phyloP scores from a whole-genome alignment of 805 yeast genomes.

The Yamadazyma takamatsuzukensis region DNA sequence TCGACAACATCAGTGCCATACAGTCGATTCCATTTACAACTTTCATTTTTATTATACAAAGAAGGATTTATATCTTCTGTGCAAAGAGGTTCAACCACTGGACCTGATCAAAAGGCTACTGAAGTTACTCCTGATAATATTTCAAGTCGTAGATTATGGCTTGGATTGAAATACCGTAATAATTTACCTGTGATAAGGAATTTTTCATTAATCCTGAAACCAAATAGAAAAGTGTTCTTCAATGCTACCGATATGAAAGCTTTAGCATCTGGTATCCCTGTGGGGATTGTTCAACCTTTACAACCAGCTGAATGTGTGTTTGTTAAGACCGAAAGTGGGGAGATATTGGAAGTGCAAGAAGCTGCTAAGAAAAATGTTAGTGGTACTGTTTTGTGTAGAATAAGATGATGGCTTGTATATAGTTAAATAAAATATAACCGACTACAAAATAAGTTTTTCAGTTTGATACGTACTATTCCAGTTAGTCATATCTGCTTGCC shows the following conservation, averaged over 20 bases:
- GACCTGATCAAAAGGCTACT: conserved; percentile 76
- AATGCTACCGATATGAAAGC: conserved; percentile 60
- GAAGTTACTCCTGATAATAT: conserved; percentile 86
- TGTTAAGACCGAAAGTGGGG: conserved; percentile 44
- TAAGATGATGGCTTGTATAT: conserved; percentile 36
- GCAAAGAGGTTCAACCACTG: conserved; percentile 77
- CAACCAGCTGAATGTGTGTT: conserved; percentile 89
- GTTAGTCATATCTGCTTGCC: conserved; percentile 81
- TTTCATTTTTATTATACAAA: conserved; percentile 79
- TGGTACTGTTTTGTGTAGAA: conserved; percentile 83
- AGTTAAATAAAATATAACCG: not conserved
- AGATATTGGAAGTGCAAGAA: conserved; percentile 75
- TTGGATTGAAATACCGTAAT: conserved; percentile 84
- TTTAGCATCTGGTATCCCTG: conserved; percentile 71
- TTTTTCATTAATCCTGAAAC: conserved; percentile 75
- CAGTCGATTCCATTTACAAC: conserved; percentile 75
- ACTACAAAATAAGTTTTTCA: conserved; percentile 27
- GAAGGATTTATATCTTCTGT: conserved; percentile 86
- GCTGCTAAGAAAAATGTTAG: conserved; percentile 70
- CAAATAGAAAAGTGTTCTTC: conserved; percentile 72
- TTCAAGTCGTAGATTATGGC: conserved; percentile 83
- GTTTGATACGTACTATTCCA: conserved; percentile 70
- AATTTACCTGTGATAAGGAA: conserved; percentile 71
- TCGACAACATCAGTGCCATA: conserved; percentile 80
- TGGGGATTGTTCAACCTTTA: conserved; percentile 73